A percentile compares a stretch with the other conserved stretches of the same genome.
These are phyloP conservation scores for Albifimbria verrucaria DNA, from an alignment of 2,329 filamentous ascomycete genomes.

Conservation along the genomic window DNA sequence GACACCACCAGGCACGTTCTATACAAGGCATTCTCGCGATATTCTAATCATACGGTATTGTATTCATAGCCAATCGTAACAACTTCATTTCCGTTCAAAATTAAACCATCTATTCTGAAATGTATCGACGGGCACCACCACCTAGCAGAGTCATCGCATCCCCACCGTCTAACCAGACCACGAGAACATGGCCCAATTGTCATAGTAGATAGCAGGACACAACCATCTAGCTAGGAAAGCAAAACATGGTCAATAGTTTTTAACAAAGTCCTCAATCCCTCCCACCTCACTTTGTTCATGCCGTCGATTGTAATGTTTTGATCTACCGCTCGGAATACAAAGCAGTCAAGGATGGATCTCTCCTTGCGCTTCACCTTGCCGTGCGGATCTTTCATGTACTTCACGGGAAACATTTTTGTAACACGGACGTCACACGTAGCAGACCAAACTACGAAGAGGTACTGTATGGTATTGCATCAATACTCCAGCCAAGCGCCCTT, in stretches of 20 bases:
- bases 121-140: conserved; percentile 41
- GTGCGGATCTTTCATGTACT: conserved; percentile 50
- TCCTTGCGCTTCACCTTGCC: conserved; percentile 75
- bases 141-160: conserved; percentile 26
- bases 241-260: conserved; percentile 37
- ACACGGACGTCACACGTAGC: neutral
- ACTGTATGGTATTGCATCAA: neutral
- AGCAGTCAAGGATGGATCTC: conserved; percentile 70
- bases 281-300: conserved; percentile 23
- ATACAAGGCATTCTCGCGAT: too few species aligned
- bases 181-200: conserved; percentile 6
- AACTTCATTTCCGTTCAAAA: too few species aligned
- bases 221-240: conserved; percentile 32
- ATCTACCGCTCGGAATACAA: conserved; percentile 75
- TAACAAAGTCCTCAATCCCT: conserved; percentile 28
- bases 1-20: neutral
- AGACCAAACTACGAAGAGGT: neutral
- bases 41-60: too few species aligned
- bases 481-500: neutral
- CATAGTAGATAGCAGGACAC: conserved; percentile 34
- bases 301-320: conserved; percentile 30
- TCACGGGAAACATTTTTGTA: too few species aligned
- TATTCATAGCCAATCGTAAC: too few species aligned
- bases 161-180: conserved; percentile 18
- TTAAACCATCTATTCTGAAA: too few species aligned